phyloP scores from a whole-genome alignment of 1,139 yeast species.

The Pichia sp. region DNA sequence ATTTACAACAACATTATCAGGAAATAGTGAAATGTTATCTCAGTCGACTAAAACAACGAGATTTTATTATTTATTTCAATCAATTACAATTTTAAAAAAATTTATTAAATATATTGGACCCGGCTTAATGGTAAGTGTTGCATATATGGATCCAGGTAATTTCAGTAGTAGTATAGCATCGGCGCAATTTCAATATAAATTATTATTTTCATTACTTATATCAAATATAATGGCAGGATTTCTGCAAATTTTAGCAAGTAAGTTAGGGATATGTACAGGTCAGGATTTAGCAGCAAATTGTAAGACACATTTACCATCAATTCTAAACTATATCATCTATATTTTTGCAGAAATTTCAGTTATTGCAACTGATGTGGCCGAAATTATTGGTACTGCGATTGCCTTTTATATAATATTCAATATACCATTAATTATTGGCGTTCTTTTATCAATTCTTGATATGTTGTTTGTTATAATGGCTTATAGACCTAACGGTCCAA shows the following conservation, averaged over 20 bases:
- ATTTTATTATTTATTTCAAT: not conserved
- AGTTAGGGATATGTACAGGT: constrained; percentile 88
- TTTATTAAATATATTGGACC: constrained; percentile 78
- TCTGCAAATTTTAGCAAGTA: constrained; percentile 76
- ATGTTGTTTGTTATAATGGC: constrained; percentile 82
- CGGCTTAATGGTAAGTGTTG: constrained; percentile 90
- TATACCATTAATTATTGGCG: constrained; percentile 76
- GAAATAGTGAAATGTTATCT: no score
- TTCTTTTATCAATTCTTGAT: constrained; percentile 73
- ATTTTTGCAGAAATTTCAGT: constrained; percentile 80
- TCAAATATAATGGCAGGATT: constrained; percentile 86
- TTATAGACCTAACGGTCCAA: constrained; percentile 81
- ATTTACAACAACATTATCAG: not conserved
- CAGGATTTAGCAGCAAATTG: constrained; percentile 85
- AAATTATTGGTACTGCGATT: constrained; percentile 90
- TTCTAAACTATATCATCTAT: constrained; percentile 58
- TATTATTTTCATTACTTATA: constrained; percentile 71
- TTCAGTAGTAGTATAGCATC: constrained; percentile 93
- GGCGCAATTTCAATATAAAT: constrained; percentile 65
- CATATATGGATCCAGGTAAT: constrained; percentile 97
- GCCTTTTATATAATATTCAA: constrained; percentile 76
- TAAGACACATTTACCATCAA: constrained; percentile 61
- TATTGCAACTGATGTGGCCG: constrained; percentile 89
- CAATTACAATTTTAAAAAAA: constrained; percentile 32
- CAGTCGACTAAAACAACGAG: not conserved